Percentiles rank a stretch among this genome's conserved stretches.
phyloP scores from a whole-genome alignment of 495 filamentous ascomycete genomes.

The Clavariopsis aquatica region DNA sequence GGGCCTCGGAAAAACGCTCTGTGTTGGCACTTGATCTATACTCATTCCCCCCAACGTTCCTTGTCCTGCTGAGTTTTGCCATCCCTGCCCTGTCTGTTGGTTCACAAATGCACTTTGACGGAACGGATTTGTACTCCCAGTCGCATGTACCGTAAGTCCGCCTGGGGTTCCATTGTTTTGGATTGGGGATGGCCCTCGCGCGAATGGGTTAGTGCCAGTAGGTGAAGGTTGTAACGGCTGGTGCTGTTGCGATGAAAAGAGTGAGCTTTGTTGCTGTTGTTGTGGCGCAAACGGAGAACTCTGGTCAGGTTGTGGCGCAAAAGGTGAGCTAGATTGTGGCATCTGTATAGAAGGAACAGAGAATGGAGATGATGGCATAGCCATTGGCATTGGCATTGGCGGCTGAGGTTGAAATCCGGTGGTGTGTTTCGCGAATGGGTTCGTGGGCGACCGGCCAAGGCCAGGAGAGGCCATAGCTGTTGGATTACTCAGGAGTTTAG shows the following conservation, averaged over 20 bases:
- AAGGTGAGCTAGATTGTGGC: conserved; percentile 17
- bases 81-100: conserved; percentile 80
- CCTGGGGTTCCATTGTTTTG: conserved; percentile 35
- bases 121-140: conserved; percentile 94
- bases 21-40: conserved; percentile 69
- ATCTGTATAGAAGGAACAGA: conserved; percentile 17
- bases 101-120: conserved; percentile 84
- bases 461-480: conserved; percentile 16
- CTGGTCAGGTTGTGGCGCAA: conserved; percentile 19
- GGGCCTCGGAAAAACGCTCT: conserved; percentile 84
- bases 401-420: conserved; percentile 29
- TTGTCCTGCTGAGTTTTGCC: conserved; percentile 67
- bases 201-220: conserved; percentile 76
- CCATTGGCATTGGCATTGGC: conserved; percentile 30
- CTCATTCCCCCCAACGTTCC: conserved; percentile 79
- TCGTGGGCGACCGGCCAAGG: conserved; percentile 35
- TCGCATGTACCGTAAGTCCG: conserved; percentile 62
- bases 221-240: conserved; percentile 59
- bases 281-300: conserved; percentile 24
- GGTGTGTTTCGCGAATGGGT: conserved; percentile 38
- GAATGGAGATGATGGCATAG: conserved; percentile 28
- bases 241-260: conserved; percentile 30
- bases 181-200: conserved; percentile 46
- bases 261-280: conserved; percentile 13
- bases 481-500: conserved; percentile 33